These are phyloP conservation scores for Phellinidium pouzarii DNA, from an alignment of 1,284 basidiomycete species.

Conservation along the genomic window DNA sequence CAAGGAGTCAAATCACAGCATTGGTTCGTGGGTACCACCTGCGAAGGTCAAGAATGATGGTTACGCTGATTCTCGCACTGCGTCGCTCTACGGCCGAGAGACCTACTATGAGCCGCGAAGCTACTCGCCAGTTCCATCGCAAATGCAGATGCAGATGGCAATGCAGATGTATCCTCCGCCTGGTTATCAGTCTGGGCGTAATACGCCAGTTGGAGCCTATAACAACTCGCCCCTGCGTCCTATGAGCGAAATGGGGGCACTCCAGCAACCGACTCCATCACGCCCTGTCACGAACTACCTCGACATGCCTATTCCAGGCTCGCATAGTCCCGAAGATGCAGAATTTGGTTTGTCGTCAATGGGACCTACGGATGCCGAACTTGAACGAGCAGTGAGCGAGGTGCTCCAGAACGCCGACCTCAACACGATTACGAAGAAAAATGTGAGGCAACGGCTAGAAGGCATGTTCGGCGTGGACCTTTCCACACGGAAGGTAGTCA, in stretches of 20 bases:
- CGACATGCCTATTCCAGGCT: conserved; percentile 54
- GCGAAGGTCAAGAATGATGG: conserved; percentile 60
- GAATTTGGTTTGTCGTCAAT: conserved; percentile 40
- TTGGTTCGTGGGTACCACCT: conserved; percentile 78
- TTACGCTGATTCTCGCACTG: conserved; percentile 66
- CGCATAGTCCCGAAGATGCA: conserved; percentile 45
- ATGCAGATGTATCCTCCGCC: conserved; percentile 48
- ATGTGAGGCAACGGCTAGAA: conserved; percentile 77
- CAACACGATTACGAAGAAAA: conserved; percentile 85
- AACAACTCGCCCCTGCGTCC: conserved; percentile 31
- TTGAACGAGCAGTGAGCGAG: conserved; percentile 66
- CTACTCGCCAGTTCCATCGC: conserved; percentile 66
- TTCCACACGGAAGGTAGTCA: conserved; percentile 54
- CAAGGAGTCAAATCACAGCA: conserved; percentile 88
- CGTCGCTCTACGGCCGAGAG: conserved; percentile 75
- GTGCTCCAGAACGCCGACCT: conserved; percentile 75
- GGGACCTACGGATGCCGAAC: conserved; percentile 57
- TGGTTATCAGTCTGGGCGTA: conserved; percentile 73
- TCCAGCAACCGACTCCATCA: conserved; percentile 55
- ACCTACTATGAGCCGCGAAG: conserved; percentile 64
- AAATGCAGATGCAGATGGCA: conserved; percentile 27
- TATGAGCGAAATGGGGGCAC: conserved; percentile 31
- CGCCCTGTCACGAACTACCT: conserved; percentile 70
- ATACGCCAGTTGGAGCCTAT: conserved; percentile 47
- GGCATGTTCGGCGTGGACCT: conserved; percentile 71